Evolutionary conservation across 306 rosid species (phyloP).

Genomic region (Vicia sativa): DNA sequence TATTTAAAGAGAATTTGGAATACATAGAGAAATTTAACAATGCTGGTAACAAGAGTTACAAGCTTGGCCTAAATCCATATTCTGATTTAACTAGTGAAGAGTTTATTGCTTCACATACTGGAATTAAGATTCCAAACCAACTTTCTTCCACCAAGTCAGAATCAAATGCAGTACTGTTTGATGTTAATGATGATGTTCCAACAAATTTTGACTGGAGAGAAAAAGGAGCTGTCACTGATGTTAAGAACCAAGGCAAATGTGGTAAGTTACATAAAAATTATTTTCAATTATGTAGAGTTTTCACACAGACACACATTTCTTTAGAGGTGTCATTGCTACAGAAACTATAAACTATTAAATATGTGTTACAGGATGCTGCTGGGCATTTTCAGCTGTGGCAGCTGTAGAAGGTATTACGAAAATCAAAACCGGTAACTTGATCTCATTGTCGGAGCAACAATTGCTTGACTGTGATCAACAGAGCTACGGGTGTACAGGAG

Average conservation of each 20-base stretch:
- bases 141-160: not conserved
- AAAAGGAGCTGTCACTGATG: slow-evolving; percentile 42
- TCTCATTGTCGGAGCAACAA: too few species aligned
- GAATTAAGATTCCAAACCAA: slow-evolving; percentile 12
- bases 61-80: slow-evolving; percentile 41
- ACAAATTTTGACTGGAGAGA: slow-evolving; percentile 43
- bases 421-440: slow-evolving; percentile 14
- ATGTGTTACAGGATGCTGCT: slow-evolving; percentile 40
- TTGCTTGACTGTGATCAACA: too few species aligned
- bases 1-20: slow-evolving; percentile 40
- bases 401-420: slow-evolving; percentile 44
- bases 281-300: too few species aligned
- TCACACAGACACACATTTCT: too few species aligned
- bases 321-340: too few species aligned
- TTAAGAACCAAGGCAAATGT: slow-evolving; percentile 43
- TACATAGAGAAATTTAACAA: slow-evolving; percentile 45
- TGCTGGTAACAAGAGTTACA: slow-evolving; percentile 42
- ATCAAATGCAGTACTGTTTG: not conserved
- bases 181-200: slow-evolving; percentile 2
- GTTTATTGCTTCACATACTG: slow-evolving; percentile 37
- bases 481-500: too few species aligned
- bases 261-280: slow-evolving; percentile 3
- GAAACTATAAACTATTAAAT: too few species aligned
- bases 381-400: slow-evolving; percentile 49
- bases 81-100: slow-evolving; percentile 52